Evolutionary conservation across 140 eudicot species (phyloP).

Genomic region (Ambrosia hybrid): DNA sequence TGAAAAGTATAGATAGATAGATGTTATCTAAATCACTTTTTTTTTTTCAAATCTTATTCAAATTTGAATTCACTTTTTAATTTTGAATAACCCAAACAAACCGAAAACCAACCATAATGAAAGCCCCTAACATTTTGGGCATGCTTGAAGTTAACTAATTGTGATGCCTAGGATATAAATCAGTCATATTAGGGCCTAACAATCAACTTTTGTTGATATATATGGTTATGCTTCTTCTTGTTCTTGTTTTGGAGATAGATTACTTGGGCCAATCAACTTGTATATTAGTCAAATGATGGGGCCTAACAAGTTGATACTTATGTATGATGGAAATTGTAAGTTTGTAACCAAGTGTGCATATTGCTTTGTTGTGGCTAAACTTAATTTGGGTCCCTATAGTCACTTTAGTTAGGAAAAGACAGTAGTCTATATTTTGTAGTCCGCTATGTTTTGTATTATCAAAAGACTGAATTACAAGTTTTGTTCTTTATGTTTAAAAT

Average conservation of each 20-base stretch:
- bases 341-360: neutral
- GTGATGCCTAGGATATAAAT: neutral
- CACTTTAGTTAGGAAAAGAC: neutral
- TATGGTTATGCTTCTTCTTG: neutral
- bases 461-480: no score
- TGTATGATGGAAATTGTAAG: neutral
- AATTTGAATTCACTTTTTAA: no score
- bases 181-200: neutral
- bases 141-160: neutral
- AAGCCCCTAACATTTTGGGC: neutral
- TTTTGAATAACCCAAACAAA: no score
- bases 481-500: no score
- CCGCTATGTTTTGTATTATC: neutral
- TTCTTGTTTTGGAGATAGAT: neutral
- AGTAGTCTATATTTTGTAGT: neutral
- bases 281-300: constrained; percentile 9
- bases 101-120: no score
- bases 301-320: constrained; percentile 4
- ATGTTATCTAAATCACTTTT: no score
- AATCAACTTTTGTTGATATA: neutral
- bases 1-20: no score
- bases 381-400: neutral
- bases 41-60: no score
- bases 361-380: neutral
- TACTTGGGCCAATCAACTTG: neutral